A percentile compares a stretch with the other conserved stretches of the same genome.
Evolutionary conservation across 257 asterid genomes (phyloP).

Genomic region (Capsicum chinense): DNA sequence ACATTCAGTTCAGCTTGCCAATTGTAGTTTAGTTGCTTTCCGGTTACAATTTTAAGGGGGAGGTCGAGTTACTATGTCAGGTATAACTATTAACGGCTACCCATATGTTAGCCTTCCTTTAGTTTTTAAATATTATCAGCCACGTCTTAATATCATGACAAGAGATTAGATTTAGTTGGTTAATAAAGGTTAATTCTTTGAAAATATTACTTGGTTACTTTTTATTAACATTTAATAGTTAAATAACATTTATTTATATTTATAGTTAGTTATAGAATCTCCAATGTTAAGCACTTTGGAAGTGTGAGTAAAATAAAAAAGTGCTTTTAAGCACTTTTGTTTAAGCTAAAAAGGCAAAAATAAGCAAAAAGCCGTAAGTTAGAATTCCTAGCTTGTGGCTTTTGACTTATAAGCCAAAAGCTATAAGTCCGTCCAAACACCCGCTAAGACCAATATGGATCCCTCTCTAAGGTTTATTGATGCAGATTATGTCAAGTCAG

Average conservation of each 20-base stretch:
- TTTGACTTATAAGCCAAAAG: too few relatives aligned
- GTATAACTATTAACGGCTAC: neutral
- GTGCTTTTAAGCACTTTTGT: too few relatives aligned
- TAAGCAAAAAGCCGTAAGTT: too few relatives aligned
- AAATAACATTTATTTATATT: neutral
- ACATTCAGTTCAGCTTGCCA: neutral
- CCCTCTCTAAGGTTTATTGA: neutral
- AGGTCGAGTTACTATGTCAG: neutral
- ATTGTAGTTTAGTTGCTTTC: neutral
- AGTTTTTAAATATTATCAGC: neutral
- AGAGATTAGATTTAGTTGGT: neutral
- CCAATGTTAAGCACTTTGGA: neutral
- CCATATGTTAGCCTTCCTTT: neutral
- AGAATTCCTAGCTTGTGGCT: too few relatives aligned
- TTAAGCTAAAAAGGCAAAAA: too few relatives aligned
- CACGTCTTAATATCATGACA: conserved; percentile 15
- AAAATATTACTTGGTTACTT: neutral
- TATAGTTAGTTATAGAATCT: neutral
- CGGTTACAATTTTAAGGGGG: neutral
- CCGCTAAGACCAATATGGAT: neutral
- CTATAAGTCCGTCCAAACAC: too few relatives aligned
- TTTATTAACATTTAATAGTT: neutral
- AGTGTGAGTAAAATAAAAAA: too few relatives aligned
- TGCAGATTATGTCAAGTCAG: neutral
- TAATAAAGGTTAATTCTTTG: neutral